Evolutionary conservation across 495 filamentous ascomycete species (phyloP), one percentile per base, ranked within the genome.

Genomic region (Tricharina praecox): DNA sequence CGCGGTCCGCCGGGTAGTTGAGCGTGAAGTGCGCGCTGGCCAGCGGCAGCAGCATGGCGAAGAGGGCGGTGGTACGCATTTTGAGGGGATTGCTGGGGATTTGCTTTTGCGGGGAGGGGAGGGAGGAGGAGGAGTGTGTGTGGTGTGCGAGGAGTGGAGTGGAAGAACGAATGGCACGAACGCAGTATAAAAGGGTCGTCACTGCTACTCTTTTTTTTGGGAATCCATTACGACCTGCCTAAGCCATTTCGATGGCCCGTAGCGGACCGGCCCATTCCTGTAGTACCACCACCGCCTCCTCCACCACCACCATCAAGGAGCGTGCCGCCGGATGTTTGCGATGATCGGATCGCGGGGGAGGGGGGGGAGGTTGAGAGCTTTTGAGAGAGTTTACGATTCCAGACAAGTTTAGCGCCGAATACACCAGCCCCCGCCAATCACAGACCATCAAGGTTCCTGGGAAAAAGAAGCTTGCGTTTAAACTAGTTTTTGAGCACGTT

Each of bases 21-120:
- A 82, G 70, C 3, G 63, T 55, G 67, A 80, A 81, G 59, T 82
- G 78, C 8, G 78, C 76, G 38, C 67, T 60, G 16, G 62, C 63
- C 24, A 74, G 51, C 40, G 67, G 58, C 23, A 62, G 51, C 47
- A 70, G 58, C 33, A 60, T 56, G 28, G 49, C 2, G 4, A 44
- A 34, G 21, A 49, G 39, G 21, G 57, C 37, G 39, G 44, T 32
- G 23, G 25, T 28, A 33, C 39, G 40, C 33, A 48, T 53, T 55
- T 55, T 59, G 37, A 23, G 47, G 44, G 44, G 4, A 26, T 13
- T 30, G 23, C 23, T 46, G 15, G n/a, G 28, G 41, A 44, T 44
- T 13, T n/a, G n/a, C n/a, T n/a, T n/a, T n/a, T n/a, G n/a, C n/a
- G n/a, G n/a, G n/a, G n/a, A n/a, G n/a, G n/a, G n/a, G n/a, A n/a